Evolutionary conservation across 73 alveolate genomes (phyloP).

Genomic region (Paramecium sonneborni): DNA sequence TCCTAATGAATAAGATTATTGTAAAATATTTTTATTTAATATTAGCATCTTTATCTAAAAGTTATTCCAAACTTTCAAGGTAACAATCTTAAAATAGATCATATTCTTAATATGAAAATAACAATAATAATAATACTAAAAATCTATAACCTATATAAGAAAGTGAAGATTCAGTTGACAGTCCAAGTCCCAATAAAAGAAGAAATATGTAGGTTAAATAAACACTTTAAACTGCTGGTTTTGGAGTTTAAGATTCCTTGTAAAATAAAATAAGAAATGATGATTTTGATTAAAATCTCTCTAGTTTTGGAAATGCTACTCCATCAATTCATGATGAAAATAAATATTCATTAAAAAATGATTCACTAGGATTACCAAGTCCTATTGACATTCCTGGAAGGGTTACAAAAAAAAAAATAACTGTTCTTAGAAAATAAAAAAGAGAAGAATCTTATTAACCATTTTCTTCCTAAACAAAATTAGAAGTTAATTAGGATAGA

Average conservation of each 20-base stretch:
- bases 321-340: background rate
- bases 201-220: background rate
- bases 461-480: background rate
- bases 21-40: background rate
- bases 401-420: background rate
- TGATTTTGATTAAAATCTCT: background rate
- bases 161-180: slow-evolving; percentile 1
- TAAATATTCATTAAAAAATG: background rate
- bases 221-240: slow-evolving; percentile 40
- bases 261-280: background rate
- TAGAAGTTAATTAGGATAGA: background rate
- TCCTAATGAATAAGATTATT: background rate
- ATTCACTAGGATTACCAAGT: background rate
- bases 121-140: background rate
- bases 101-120: background rate
- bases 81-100: background rate
- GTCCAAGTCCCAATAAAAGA: background rate
- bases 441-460: slow-evolving; percentile 19
- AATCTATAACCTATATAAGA: background rate
- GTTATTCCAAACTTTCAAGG: slow-evolving; percentile 5
- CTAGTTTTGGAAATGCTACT: background rate
- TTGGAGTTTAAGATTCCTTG: slow-evolving; percentile 30
- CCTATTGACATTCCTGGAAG: background rate
- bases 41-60: slow-evolving; percentile 30
- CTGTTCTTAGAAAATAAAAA: background rate